Evolutionary conservation across 371 early-diverging fungal genomes (phyloP).

Genomic region (Enterospora canceri): DNA sequence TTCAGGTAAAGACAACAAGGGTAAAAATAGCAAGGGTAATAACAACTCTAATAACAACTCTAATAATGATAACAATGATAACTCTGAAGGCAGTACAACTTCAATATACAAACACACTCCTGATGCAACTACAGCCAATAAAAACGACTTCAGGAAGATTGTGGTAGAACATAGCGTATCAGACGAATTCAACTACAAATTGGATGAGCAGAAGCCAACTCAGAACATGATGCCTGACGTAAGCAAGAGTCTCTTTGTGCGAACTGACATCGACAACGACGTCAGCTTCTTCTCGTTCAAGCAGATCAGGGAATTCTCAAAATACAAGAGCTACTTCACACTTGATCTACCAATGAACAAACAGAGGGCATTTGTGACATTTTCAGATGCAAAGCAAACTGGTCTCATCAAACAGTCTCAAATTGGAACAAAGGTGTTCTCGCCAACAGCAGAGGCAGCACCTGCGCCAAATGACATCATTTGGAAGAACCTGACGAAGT

Average conservation of each 20-base stretch:
- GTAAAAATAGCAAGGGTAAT: not conserved
- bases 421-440: conserved; percentile 52
- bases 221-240: conserved; percentile 2
- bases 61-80: not conserved
- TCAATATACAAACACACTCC: not conserved
- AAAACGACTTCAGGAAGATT: not conserved
- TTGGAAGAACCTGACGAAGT: conserved; percentile 47
- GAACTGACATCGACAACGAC: conserved; percentile 32
- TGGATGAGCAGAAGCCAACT: conserved; percentile 26
- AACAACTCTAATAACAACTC: not conserved
- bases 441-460: conserved; percentile 42
- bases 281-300: conserved; percentile 44
- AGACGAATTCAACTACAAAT: conserved; percentile 14
- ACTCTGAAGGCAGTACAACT: not conserved
- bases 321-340: conserved; percentile 38
- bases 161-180: not conserved
- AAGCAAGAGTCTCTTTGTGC: conserved; percentile 30
- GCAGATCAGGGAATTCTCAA: conserved; percentile 32
- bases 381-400: conserved; percentile 39
- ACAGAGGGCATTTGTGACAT: conserved; percentile 54
- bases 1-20: not conserved
- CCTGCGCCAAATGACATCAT: conserved; percentile 56
- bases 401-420: conserved; percentile 47
- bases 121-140: not conserved
- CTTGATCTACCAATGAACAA: conserved; percentile 48